Evolutionary conservation across 805 yeast species (phyloP), one percentile per base, ranked within the genome.

Genomic region (Ogataea zsoltii): DNA sequence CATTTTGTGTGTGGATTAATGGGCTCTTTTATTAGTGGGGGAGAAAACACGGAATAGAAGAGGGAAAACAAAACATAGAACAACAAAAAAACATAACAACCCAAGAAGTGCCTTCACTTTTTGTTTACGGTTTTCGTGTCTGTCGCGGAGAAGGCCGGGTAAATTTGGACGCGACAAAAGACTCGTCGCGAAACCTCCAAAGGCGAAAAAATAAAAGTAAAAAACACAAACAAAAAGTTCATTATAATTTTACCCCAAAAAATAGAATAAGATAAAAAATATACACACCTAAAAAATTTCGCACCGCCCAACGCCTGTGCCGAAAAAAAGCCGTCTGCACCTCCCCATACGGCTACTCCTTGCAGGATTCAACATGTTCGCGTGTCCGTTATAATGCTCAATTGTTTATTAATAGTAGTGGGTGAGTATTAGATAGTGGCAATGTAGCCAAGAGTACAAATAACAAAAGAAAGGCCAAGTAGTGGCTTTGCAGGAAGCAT

Each of bases 1-100:
- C 97, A 91, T 89, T n/a, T 30, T 45, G 29, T 25, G 29, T 13
- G 26, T 25, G 17, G 25, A 33, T 18, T 12, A 18, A 2, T 36
- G 34, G 42, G 36, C 14, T 39, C 33, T 38, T 33, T 34, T 31
- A 28, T 50, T 40, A 29, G 25, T 40, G 46, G 45, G 18, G 4
- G 12, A 12, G 19, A n/a, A n/a, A 47, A 34, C 25, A 21, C 25
- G 19, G 9, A 18, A 36, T 15, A 9, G n/a, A 15, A 17, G 17
- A 10, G 19, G 21, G 32, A 33, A 41, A 36, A 44, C 34, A 37
- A 25, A 44, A 41, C 16, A 35, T 21, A 37, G 17, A 37, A 25
- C 14, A 37, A 14, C 25, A 37, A 16, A 33, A 16, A 33, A 17
- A 18, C 11, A 31, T 15, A 23, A 2, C 14, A 13, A 35, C 14